Evolutionary conservation across 371 early-diverging fungal species (phyloP), one percentile per base, ranked within the genome.

Genomic region (Nematocida sp.): DNA sequence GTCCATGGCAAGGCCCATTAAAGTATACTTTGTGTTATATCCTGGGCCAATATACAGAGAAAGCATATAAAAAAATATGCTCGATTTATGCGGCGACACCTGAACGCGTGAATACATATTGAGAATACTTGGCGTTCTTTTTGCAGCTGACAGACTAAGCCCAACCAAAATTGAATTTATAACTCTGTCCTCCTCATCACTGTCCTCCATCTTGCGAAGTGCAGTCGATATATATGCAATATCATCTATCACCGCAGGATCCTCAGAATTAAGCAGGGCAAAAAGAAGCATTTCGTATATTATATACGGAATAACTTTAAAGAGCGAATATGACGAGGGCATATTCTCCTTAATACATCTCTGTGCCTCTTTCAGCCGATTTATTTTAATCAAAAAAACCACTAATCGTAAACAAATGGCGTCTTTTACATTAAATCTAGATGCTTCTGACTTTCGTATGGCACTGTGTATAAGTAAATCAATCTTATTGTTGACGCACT

Each of bases 271-370:
- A 4, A 70, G 7, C 5, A 46, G 11, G 11, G 33, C 50, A 11
- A 6, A 18, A n/a, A 20, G 15, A 62, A 66, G 45, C 47, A 56
- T 40, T 15, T 66, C 66, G 52, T 78, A 78, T 4, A 70, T 70
- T 9, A 57, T 15, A 45, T 78, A 67, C 9, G 80, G 80, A 69
- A 78, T 4, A 42, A 67, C 20, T 15, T 3, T 18, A 6, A 11
- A 5, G n/a, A 78, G 54, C 9, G 40, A 52, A 42, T 55, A 67
- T 1, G 20, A 13, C 0, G 45, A 6, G 18, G 56, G 23, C 56
- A 66, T 60, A 13, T 71, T 40, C 47, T 78, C 80, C 39, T 54
- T 18, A n/a, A 78, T 78, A 61, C 70, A 78, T 46, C n/a, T 11
- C 0, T 72, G 61, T 2, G 80, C 80, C 27, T 66, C 70, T 27